Base-by-base conservation (phyloP, 1,284 basidiomycete species). In the Volvariella volvacea region DNA sequence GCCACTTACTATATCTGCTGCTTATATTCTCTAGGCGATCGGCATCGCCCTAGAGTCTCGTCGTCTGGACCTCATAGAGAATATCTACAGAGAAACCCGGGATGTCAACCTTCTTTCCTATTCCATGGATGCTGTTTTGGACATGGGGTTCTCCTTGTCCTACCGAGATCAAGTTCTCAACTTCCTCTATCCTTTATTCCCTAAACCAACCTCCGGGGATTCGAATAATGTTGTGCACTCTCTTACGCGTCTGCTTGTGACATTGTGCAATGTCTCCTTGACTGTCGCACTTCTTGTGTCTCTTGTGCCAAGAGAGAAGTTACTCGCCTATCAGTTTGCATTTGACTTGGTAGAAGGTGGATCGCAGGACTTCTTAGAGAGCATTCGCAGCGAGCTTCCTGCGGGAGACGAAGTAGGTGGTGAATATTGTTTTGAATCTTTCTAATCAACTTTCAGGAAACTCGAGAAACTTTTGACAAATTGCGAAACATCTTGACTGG, bases 311-410 rank as follows among this genome's bases (percentile, higher is more conserved):
- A 76, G 78, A 49, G 78, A 89, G 56, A 75, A 76, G 31, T 66
- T 92, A 3, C 71, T 93, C 28, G 92, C 91, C 2, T 95, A 92
- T 61, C 94, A 98, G 60, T 83, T 96, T 58, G 91, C 88, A 0
- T 97, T 96, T 58, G 94, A 97, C 63, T 68, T 97, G 42, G 88
- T 87, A 14, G 92, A 96, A 65, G 90, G 92, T 38, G 93, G 91
- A 1, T 81, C 89, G 1, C 92, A 94, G 60, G 92, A 92, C 57
- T 97, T 92, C 66, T 68, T 96, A 40, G 87, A 90, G 56, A 78
- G 70, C 32, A 70, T 94, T 32, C 72, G 77, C 48, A 76, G 60
- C 43, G 76, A 76, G 25, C 64, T 88, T 15, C 84, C 83, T 21
- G 74, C 79, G 49, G 84, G 80, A 32, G 71, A 79, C 50, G 70